Conservation (phyloP, 1,139 yeast species). For the Protomyces inouyei region DNA sequence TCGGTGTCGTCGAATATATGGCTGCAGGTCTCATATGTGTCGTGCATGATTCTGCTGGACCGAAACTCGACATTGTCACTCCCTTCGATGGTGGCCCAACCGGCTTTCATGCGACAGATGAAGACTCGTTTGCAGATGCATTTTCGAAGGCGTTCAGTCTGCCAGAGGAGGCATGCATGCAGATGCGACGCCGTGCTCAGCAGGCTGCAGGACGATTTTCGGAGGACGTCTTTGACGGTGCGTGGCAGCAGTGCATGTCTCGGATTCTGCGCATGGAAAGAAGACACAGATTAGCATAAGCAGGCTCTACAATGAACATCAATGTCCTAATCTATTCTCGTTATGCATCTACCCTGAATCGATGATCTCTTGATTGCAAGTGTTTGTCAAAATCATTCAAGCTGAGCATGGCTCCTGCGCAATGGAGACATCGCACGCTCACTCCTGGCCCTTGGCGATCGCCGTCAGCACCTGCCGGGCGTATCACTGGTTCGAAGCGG, state of each 20-base stretch:
- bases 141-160: slow-evolving; percentile 19
- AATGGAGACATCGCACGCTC: background rate
- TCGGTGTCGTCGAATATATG: slow-evolving; percentile 90
- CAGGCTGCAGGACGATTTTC: slow-evolving; percentile 4
- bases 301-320: no score
- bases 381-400: background rate
- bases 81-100: slow-evolving; percentile 46
- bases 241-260: background rate
- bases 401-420: background rate
- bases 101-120: slow-evolving; percentile 30
- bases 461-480: background rate
- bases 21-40: slow-evolving; percentile 83
- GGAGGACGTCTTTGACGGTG: slow-evolving; percentile 15
- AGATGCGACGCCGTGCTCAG: slow-evolving; percentile 22
- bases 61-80: slow-evolving; percentile 74
- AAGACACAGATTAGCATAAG: background rate
- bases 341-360: background rate
- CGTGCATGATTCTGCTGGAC: slow-evolving; percentile 94
- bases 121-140: slow-evolving; percentile 24
- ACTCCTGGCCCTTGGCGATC: background rate
- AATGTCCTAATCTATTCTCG: background rate
- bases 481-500: background rate
- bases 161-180: background rate
- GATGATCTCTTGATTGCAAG: background rate
- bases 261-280: background rate